Base-by-base conservation (phyloP, 2,329 filamentous ascomycete species). In the Lachnellula occidentalis region DNA sequence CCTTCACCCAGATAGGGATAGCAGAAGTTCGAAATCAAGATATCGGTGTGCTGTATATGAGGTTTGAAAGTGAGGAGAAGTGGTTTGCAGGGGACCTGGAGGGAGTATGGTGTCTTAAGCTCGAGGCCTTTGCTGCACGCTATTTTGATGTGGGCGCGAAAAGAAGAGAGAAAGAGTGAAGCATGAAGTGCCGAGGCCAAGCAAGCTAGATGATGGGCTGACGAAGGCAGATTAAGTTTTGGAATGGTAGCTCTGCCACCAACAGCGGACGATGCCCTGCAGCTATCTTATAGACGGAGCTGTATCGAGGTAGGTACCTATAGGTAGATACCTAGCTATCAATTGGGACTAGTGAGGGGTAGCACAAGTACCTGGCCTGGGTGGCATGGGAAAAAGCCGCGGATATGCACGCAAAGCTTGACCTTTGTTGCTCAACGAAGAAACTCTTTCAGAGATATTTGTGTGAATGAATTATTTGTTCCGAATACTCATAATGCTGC, bases 291-390 rank as follows among this genome's bases (percentile, higher is more conserved):
- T 17, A 31, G 36, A n/a, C 36, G 36, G 17, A 39, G 17, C 36
- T 9, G 15, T 39, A 39, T 9, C n/a, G 8, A 39, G 36, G 36
- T 39, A 37, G 34, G 22, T 14, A 14, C 14, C 12, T n/a, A 37
- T n/a, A 39, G 36, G 36, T 39, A 37, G 34, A 6, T 14, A 14
- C 14, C 12, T n/a, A 37, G 15, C 24, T 43, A 36, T 22, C 27
- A 36, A 50, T 31, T 27, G 36, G 54, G 50, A 42, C 46, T 53
- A 56, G 54, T 50, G 54, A 56, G 54, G 54, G 50, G 50, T 42
- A 47, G 41, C 7, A 43, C 15, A 19, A 43, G 11, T 5, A 19
- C 11, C 11, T n/a, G n/a, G n/a, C n/a, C n/a, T n/a, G n/a, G n/a
- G 17, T 39, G 36, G 36, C 36, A 39, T 31, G 27, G 27, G 27